Base-by-base conservation (phyloP, 257 asterid genomes). In the Solanum lycopersicoides region DNA sequence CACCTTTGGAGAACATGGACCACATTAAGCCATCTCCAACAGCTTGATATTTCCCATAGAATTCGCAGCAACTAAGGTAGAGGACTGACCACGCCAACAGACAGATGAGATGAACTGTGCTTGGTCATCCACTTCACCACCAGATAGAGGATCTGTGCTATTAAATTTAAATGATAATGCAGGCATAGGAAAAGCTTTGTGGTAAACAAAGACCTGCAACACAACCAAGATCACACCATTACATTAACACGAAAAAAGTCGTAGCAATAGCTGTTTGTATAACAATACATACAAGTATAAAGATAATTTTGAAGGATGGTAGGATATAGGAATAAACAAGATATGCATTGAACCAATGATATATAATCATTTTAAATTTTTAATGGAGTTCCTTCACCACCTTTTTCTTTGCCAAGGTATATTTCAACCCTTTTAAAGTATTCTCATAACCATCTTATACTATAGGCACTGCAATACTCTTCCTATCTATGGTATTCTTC, bases 161-260 rank as follows among this genome's bases (percentile, higher is more conserved):
- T 90, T 92, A 79, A 95, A 97, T 87, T 94, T 97, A 59, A 89
- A 93, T 6, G 99, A 94, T 37, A 95, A 25, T 1, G 95, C 93
- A 2, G 99, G 99, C 99, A 97, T 97, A 0, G 99, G 95, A 63
- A 97, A 92, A 18, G 98, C 91, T 92, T 96, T 97, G 92, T 97
- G 98, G 90, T 97, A 97, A 4, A 97, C 92, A n/a, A 93, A 89
- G 56, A 96, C 98, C 99, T 97, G 96, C 34, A 59, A 41, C 25
- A 83, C 30, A 50, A n/a, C 14, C 16, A 41, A 80, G 84, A 47
- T 47, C 44, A 80, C 85, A 16, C 68, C 85, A 6, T 47, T 16
- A 80, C 69, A 18, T 5, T 30, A 50, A 30, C 2, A 50, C 2
- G 44, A 80, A 5, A 5, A 6, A 80, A 30, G 30, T 18, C 69